Evolutionary conservation across 2,329 filamentous ascomycete genomes (phyloP).

Genomic region (Cadophora sp.): DNA sequence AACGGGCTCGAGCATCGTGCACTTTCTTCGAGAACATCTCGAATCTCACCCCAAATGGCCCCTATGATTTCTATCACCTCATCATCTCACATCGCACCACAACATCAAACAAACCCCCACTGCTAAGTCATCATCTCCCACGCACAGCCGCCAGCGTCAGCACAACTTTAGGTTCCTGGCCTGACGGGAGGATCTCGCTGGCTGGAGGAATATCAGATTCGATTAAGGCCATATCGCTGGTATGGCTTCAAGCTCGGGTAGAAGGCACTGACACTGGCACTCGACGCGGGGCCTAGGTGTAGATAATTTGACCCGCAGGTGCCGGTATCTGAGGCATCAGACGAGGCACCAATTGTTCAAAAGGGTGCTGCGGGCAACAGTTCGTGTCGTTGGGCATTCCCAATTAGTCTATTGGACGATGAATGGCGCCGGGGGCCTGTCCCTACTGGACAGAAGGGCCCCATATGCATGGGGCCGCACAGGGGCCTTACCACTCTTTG

Average conservation of each 20-base stretch:
- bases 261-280: not conserved
- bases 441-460: conserved; percentile 28
- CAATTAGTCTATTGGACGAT: conserved; percentile 30
- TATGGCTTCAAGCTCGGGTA: not conserved
- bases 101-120: not conserved
- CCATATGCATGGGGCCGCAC: conserved; percentile 18
- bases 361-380: conserved; percentile 9
- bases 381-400: conserved; percentile 28
- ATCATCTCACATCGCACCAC: not conserved
- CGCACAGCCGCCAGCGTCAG: not conserved
- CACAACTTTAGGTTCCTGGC: not conserved
- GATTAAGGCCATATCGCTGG: not conserved
- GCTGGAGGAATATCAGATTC: not conserved
- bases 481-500: conserved; percentile 19
- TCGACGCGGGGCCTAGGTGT: conserved; percentile 1
- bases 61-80: not conserved
- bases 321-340: conserved; percentile 24
- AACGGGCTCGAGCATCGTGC: not conserved
- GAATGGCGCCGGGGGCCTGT: conserved; percentile 22
- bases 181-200: conserved; percentile 6
- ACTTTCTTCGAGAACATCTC: not conserved
- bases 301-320: conserved; percentile 20
- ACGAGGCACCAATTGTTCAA: not conserved
- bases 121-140: not conserved
- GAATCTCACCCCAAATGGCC: not conserved